phyloP scores from a whole-genome alignment of 345 rosid species.

The Fremontodendron californicum region DNA sequence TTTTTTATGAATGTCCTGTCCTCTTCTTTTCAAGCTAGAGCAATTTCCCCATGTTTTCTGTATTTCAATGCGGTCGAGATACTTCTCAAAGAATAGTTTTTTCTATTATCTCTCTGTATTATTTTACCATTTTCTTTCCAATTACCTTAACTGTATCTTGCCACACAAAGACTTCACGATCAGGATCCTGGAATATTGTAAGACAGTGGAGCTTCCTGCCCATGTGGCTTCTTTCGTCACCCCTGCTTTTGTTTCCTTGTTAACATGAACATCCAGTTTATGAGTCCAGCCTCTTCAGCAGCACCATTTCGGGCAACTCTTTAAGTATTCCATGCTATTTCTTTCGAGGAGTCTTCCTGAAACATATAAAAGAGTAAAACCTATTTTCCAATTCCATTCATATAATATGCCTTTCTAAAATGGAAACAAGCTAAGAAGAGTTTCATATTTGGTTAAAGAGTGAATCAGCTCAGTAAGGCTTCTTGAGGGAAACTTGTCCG shows the following conservation, averaged over 20 bases:
- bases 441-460: neutral
- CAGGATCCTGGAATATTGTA: neutral
- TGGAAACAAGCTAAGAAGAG: neutral
- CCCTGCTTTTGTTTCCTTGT: neutral
- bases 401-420: neutral
- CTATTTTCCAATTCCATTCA: neutral
- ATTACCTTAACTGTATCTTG: neutral
- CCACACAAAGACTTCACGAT: neutral
- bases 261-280: neutral
- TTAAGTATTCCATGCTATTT: neutral
- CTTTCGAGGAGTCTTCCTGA: neutral
- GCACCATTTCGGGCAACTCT: neutral
- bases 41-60: neutral
- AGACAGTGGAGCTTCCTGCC: neutral
- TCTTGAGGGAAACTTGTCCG: neutral
- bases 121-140: neutral
- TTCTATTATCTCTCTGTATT: neutral
- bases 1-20: neutral
- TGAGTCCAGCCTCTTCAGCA: neutral
- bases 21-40: neutral
- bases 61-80: neutral
- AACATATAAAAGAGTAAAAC: neutral
- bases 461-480: neutral
- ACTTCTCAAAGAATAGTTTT: neutral
- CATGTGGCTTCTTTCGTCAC: neutral